Conservation (phyloP, 2,329 filamentous ascomycete genomes). For the Penicillium palitans region DNA sequence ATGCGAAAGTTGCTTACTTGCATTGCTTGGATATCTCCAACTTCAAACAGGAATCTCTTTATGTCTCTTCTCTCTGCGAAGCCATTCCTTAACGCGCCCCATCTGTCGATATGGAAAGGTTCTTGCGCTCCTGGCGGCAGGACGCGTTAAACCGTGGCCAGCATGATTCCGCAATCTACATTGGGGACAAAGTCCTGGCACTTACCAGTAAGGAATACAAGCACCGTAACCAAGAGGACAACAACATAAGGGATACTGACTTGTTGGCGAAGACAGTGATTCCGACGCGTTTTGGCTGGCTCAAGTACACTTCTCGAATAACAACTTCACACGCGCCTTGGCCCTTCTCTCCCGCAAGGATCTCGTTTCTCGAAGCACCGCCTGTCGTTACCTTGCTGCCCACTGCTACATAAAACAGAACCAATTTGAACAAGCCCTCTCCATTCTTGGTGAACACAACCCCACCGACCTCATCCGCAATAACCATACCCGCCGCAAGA, state of each 20-base stretch:
- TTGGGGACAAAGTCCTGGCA: conserved; percentile 93
- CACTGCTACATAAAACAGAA: conserved; percentile 93
- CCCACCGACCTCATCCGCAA: conserved; percentile 82
- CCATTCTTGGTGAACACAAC: conserved; percentile 85
- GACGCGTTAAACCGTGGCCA: conserved; percentile 95
- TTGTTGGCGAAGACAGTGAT: conserved; percentile 68
- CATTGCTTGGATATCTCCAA: background rate
- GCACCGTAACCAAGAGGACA: background rate
- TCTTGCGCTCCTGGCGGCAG: conserved; percentile 90
- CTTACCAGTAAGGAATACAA: conserved; percentile 67
- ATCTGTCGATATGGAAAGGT: conserved; percentile 72
- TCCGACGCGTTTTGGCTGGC: conserved; percentile 96
- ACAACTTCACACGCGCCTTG: conserved; percentile 90
- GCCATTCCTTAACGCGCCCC: background rate
- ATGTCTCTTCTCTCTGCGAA: conserved; percentile 12
- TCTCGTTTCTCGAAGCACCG: conserved; percentile 75
- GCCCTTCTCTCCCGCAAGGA: conserved; percentile 82
- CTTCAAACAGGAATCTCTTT: conserved; percentile 4
- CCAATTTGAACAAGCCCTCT: conserved; percentile 84
- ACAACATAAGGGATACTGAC: conserved; percentile 5
- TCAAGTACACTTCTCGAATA: conserved; percentile 95
- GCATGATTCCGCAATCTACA: conserved; percentile 93
- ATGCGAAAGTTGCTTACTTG: conserved; percentile 8
- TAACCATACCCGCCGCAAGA: conserved; percentile 66
- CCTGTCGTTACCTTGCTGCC: conserved; percentile 88